Evolutionary conservation across 441 rosid genomes (phyloP).

Genomic region (Capsella rubella): DNA sequence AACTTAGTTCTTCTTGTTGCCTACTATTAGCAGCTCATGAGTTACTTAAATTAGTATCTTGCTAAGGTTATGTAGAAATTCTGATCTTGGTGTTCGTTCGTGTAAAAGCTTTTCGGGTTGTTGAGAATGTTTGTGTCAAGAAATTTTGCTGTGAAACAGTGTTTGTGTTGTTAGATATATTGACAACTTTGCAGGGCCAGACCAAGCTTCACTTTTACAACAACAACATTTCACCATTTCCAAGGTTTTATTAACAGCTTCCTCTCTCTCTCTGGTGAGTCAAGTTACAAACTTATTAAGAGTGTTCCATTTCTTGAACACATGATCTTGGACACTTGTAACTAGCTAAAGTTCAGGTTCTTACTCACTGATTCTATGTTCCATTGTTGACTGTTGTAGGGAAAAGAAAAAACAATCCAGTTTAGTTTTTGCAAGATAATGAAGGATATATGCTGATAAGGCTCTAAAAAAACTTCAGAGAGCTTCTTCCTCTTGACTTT

Average conservation of each 20-base stretch:
- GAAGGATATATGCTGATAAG: not conserved
- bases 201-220: slow-evolving; percentile 20
- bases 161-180: slow-evolving; percentile 20
- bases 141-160: slow-evolving; percentile 6
- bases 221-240: slow-evolving; percentile 18
- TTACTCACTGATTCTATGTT: slow-evolving; percentile 4
- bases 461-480: slow-evolving; percentile 5
- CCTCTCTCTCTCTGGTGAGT: slow-evolving; percentile 31
- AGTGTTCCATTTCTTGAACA: slow-evolving; percentile 23
- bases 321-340: slow-evolving; percentile 26
- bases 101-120: slow-evolving; percentile 3
- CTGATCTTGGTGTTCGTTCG: slow-evolving; percentile 6
- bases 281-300: slow-evolving; percentile 28
- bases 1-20: slow-evolving; percentile 19
- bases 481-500: slow-evolving; percentile 15
- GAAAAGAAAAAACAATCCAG: not conserved
- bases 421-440: slow-evolving; percentile 1
- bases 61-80: slow-evolving; percentile 1
- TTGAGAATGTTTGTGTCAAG: slow-evolving; percentile 11
- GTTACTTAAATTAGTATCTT: slow-evolving; percentile 18
- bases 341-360: not conserved
- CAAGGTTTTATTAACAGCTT: slow-evolving; percentile 15
- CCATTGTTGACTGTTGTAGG: slow-evolving; percentile 6
- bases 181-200: slow-evolving; percentile 31
- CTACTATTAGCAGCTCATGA: slow-evolving; percentile 17